Conservation (phyloP, 768 basidiomycete genomes). For the Pholiota microspora region DNA sequence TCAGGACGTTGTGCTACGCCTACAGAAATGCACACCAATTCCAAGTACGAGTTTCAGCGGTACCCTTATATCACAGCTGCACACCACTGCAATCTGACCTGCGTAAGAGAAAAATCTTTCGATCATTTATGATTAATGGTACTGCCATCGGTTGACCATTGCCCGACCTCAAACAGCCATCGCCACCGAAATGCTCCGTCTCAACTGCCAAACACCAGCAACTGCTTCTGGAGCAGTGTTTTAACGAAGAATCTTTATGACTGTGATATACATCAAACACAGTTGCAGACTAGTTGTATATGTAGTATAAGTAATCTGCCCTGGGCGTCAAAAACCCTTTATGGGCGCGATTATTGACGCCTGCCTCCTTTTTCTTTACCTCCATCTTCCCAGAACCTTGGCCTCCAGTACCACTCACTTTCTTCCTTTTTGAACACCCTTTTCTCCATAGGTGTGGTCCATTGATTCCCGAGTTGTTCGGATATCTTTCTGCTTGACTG, state of each 20-base stretch:
- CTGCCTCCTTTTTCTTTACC: slow-evolving; percentile 2
- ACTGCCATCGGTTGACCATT: background rate
- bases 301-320: slow-evolving; percentile 8
- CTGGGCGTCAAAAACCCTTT: slow-evolving; percentile 11
- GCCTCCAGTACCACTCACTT: background rate
- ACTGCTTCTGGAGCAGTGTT: background rate
- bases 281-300: background rate
- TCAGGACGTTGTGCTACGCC: background rate
- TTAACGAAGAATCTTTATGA: background rate
- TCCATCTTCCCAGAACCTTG: background rate
- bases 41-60: background rate
- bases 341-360: slow-evolving; percentile 11
- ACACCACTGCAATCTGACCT: background rate
- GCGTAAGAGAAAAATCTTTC: slow-evolving; percentile 2
- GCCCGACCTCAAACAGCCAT: background rate
- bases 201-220: background rate
- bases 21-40: background rate
- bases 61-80: background rate
- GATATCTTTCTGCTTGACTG: background rate
- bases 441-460: background rate
- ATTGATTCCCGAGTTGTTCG: background rate
- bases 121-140: background rate
- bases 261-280: background rate
- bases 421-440: background rate
- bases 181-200: background rate